These are phyloP conservation scores for Leishmania turanica DNA, from an alignment of 208 protist genomes.

Conservation along the genomic window DNA sequence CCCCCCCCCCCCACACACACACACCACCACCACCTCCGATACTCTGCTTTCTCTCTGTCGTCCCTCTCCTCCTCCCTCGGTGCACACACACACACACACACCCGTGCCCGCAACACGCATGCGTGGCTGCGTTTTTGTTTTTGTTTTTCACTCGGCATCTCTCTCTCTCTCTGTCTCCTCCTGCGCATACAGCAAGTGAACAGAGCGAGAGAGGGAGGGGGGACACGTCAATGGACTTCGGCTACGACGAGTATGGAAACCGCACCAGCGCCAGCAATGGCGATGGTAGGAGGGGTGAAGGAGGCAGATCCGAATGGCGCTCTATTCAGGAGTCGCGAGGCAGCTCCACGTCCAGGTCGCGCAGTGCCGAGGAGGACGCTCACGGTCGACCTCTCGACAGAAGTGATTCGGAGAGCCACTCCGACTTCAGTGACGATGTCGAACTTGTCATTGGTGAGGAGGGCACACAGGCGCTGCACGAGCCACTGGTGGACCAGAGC, in stretches of 20 bases:
- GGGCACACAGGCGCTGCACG: conserved; percentile 55
- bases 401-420: conserved; percentile 11
- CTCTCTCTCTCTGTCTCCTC: background rate
- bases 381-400: background rate
- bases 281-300: conserved; percentile 14
- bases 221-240: conserved; percentile 59
- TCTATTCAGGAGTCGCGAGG: conserved; percentile 29
- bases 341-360: conserved; percentile 23
- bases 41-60: background rate
- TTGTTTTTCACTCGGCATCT: background rate
- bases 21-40: background rate
- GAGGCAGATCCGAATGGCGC: conserved; percentile 32
- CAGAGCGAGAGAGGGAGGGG: background rate
- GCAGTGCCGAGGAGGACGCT: conserved; percentile 18
- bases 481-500: conserved; percentile 62
- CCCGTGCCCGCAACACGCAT: background rate
- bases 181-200: background rate
- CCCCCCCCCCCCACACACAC: background rate
- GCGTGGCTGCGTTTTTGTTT: background rate
- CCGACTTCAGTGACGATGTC: conserved; percentile 81
- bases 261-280: conserved; percentile 15
- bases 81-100: background rate
- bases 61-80: background rate
- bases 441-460: conserved; percentile 85
- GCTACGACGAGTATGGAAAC: conserved; percentile 76